Evolutionary conservation across 257 asterid genomes (phyloP), one percentile per base, ranked within the genome.

Genomic region (Buddleja alternifolia): DNA sequence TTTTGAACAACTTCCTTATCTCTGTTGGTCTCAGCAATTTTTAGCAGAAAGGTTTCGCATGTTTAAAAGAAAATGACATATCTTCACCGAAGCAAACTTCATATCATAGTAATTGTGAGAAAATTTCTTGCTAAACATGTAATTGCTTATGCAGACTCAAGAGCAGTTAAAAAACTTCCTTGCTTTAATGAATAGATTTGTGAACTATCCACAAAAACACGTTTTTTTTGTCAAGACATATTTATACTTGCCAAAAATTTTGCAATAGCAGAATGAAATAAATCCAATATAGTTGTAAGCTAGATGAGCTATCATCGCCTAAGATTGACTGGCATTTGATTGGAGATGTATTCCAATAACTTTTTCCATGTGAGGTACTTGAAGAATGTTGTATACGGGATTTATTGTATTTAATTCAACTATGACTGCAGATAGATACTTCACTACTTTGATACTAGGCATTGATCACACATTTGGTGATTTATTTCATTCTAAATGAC

Each of bases 401-500:
- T 64, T 50, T n/a, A 64, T 50, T 21, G 20, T 37, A 48, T 50
- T 4, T 29, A 5, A 7, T 39, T 51, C 24, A 61, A 1, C 39
- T 14, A 21, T 51, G 51, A 59, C 50, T 24, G 15, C 48, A 6
- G 2, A 59, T 34, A 16, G 12, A 24, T 51, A 20, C 55, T 50
- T 50, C 7, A 15, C 71, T 65, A 56, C 41, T 42, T 44, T 34
- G 40, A 24, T 60, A 40, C 21, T 59, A 58, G 16, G 64, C 67
- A 45, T 54, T 24, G 29, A 39, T 40, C 63, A n/a, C 61, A 36
- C 44, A 45, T 62, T 40, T 48, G 55, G 8, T 45, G 6, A 44
- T 63, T 65, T 68, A n/a, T 74, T 64, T 61, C 50, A 48, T 66
- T 47, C 48, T 55, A 56, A 63, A 32, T 52, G 55, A 47, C 19